Base-by-base conservation (phyloP, 176 grass and related monocot species). In the Elymus sibiricus region DNA sequence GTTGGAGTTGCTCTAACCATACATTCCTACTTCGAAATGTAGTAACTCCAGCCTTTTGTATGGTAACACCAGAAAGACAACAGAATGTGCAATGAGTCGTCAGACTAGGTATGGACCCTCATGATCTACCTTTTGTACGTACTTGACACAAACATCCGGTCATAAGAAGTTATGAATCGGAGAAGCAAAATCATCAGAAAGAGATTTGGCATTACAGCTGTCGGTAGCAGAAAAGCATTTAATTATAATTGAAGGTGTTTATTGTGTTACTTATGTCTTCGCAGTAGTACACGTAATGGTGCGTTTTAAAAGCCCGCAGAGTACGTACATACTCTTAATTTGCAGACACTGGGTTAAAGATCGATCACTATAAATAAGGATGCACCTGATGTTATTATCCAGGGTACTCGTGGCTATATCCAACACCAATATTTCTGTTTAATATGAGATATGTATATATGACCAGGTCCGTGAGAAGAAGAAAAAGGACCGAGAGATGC, bases 211-310 rank as follows among this genome's bases (percentile, higher is more conserved):
- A 46, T 38, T 70, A 35, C 79, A 71, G 7, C 55, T 58, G 83
- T 17, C 39, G 1, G 38, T 77, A 86, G 83, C 62, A 86, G 83
- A 39, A 76, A 38, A 82, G 13, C 80, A 65, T 82, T 76, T 75
- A 27, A 75, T 51, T 75, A 16, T 49, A 75, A 19, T 51, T 70
- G 34, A 80, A 85, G 12, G 87, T 26, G 42, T 81, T 67, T 86
- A 70, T 74, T 28, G 79, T 49, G 17, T 60, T 69, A 76, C 25
- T 76, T 87, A 71, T 51, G 63, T 37, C 38, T 70, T 63, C 32
- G 38, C 68, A 63, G 69, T 68, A 80, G 69, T 76, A 80, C 70
- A 58, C 51, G 51, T 78, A 78, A 70, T 73, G 11, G 34, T 60
- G 81, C 22, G 67, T 72, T 83, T 73, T 72, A 70, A 70, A 70